Conservation (phyloP, 352 stramenopile genomes). For the Globisporangium emineosum region DNA sequence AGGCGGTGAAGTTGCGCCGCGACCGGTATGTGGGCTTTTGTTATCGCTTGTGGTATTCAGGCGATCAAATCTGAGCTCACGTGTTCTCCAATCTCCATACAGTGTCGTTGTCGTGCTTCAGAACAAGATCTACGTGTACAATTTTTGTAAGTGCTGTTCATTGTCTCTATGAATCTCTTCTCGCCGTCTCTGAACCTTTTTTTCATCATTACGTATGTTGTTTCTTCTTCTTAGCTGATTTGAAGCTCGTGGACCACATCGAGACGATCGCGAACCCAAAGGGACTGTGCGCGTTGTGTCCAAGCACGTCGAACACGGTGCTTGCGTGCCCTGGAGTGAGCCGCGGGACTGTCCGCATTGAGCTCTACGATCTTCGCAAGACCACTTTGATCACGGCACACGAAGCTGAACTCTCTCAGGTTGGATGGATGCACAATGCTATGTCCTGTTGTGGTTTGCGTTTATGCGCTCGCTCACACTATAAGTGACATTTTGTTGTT, state of each 20-base stretch:
- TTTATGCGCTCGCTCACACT: not conserved
- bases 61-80: not conserved
- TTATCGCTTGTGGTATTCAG: slow-evolving; percentile 1
- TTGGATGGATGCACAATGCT: slow-evolving; percentile 14
- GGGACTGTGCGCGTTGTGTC: slow-evolving; percentile 93
- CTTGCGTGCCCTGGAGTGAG: slow-evolving; percentile 94
- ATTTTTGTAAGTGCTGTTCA: slow-evolving; percentile 93
- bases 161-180: too few species aligned
- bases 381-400: slow-evolving; percentile 95
- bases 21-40: slow-evolving; percentile 64
- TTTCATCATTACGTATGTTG: slow-evolving; percentile 6
- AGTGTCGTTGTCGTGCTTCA: slow-evolving; percentile 96
- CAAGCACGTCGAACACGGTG: slow-evolving; percentile 91
- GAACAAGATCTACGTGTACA: slow-evolving; percentile 98
- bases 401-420: slow-evolving; percentile 91
- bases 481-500: not conserved
- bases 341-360: slow-evolving; percentile 91
- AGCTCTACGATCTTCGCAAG: slow-evolving; percentile 96
- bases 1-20: slow-evolving; percentile 93
- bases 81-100: slow-evolving; percentile 1
- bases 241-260: slow-evolving; percentile 97
- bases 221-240: slow-evolving; percentile 73
- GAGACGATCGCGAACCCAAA: slow-evolving; percentile 98
- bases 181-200: slow-evolving; percentile 10
- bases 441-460: not conserved